These are phyloP conservation scores for Amylostereum areolatum DNA, from an alignment of 1,284 basidiomycete species.

Conservation along the genomic window DNA sequence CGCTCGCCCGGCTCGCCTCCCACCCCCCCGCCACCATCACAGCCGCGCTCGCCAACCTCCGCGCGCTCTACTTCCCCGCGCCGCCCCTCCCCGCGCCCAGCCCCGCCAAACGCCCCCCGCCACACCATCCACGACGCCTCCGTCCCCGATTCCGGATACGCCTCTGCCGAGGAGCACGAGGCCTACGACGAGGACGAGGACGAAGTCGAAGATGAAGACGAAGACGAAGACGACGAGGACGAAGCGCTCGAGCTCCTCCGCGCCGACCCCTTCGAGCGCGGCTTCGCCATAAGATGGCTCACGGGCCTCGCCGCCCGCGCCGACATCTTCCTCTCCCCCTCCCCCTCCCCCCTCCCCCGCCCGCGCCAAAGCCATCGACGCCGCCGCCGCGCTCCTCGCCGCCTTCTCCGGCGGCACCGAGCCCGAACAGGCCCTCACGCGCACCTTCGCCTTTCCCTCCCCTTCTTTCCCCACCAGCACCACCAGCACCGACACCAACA, in stretches of 20 bases:
- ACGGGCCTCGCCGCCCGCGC: slow-evolving; percentile 59
- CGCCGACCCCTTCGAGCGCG: slow-evolving; percentile 45
- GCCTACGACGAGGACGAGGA: slow-evolving; percentile 25
- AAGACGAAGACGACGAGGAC: slow-evolving; percentile 28
- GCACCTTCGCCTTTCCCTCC: slow-evolving; percentile 46
- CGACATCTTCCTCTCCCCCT: slow-evolving; percentile 39
- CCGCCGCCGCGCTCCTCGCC: slow-evolving; percentile 53
- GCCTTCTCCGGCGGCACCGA: slow-evolving; percentile 40
- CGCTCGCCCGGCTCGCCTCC: slow-evolving; percentile 34
- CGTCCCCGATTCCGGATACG: slow-evolving; percentile 57
- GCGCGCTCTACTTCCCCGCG: slow-evolving; percentile 36
- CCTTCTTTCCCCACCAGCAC: too few relatives aligned
- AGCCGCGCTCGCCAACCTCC: slow-evolving; percentile 33
- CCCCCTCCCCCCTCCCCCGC: slow-evolving; percentile 22
- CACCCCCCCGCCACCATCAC: slow-evolving; percentile 21
- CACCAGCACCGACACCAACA: too few relatives aligned
- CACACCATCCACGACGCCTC: slow-evolving; percentile 31
- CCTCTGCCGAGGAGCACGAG: slow-evolving; percentile 53
- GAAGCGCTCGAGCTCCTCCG: slow-evolving; percentile 36
- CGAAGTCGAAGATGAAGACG: slow-evolving; percentile 23
- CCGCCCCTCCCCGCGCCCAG: slow-evolving; percentile 3
- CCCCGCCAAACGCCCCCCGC: slow-evolving; percentile 13
- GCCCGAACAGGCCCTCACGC: slow-evolving; percentile 38
- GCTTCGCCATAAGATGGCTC: slow-evolving; percentile 51
- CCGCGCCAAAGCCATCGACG: slow-evolving; percentile 37